Base-by-base conservation (phyloP, 2,329 filamentous ascomycete genomes). In the Tricladium varicosporioides region DNA sequence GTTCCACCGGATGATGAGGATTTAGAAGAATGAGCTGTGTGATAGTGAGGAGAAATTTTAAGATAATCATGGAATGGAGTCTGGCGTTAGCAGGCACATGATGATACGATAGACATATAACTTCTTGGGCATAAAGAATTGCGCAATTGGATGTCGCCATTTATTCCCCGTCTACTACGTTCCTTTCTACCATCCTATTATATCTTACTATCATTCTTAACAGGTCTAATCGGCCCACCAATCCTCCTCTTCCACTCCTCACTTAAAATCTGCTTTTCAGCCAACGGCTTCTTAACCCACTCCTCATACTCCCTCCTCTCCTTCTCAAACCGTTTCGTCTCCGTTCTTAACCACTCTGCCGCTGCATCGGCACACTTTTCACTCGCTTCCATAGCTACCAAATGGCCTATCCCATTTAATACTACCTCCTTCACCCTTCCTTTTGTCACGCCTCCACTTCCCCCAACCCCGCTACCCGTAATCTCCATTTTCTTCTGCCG, bases 361-460 rank as follows among this genome's bases (percentile, higher is more conserved):
- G 82, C 79, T 15, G 80, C 72, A 57, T 81, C 76, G 1, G 91
- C 92, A 60, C 86, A 88, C 66, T 83, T 77, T 1, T 67, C 75
- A 0, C 89, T 88, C 42, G 82, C 81, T 72, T 96, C 92, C 83
- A 96, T 89, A 0, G 92, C 88, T 27, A 97, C 83, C 44, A 97
- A 72, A 72, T 97, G 93, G 0, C 92, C 91, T 5, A 80, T 78
- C 0, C 80, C 80, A 27, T 87, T 74, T 7, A 94, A 73, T 14
- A 84, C 76, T 5, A 89, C 80, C 62, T 85, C 79, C 55, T 77
- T 79, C 1, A 96, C 92, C 47, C 84, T 78, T 0, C 88, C 90
- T 11, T 80, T 80, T n/a, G 73, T 72, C 3, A 70, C 76, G 48
- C 88, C 82, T 15, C 91, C 83, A 63, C 84, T 88, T 1, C 90